These are phyloP conservation scores for Fusarium ambrosium DNA, from an alignment of 2,329 filamentous ascomycete species.

Conservation along the genomic window DNA sequence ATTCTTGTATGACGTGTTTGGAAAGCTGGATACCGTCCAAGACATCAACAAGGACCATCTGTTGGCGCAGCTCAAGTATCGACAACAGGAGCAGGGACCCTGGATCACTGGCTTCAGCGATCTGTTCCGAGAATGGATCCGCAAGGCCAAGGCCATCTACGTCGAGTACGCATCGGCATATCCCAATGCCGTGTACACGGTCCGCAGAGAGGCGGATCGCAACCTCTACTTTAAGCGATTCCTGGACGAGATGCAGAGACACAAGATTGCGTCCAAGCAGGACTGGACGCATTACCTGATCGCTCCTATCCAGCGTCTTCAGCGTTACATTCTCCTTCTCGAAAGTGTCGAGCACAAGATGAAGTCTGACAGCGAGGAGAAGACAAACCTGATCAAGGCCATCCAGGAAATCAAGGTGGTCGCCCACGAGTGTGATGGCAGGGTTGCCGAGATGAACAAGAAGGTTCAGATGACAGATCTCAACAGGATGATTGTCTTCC, in stretches of 20 bases:
- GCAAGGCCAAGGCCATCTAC: constrained; percentile 90
- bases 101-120: constrained; percentile 96
- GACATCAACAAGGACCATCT: constrained; percentile 94
- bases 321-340: constrained; percentile 88
- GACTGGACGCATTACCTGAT: constrained; percentile 97
- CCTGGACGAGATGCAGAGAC: constrained; percentile 81
- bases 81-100: constrained; percentile 95
- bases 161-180: constrained; percentile 93
- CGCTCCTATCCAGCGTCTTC: constrained; percentile 90
- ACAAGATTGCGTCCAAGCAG: constrained; percentile 84
- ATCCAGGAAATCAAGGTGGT: constrained; percentile 93
- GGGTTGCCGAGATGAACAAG: constrained; percentile 92
- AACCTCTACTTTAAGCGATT: constrained; percentile 92
- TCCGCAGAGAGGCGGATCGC: constrained; percentile 85
- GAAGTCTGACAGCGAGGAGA: constrained; percentile 88
- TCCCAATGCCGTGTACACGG: constrained; percentile 83
- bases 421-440: constrained; percentile 89
- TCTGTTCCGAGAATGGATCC: constrained; percentile 97
- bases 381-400: constrained; percentile 83
- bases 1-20: constrained; percentile 89
- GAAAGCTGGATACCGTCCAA: constrained; percentile 89
- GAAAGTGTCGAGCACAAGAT: constrained; percentile 88
- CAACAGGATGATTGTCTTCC: constrained; percentile 83
- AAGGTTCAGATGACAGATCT: constrained; percentile 92
- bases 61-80: constrained; percentile 93